A percentile compares a stretch with the other conserved stretches of the same genome.
Conservation (phyloP, 2,329 filamentous ascomycete genomes). For the Hymenoscyphus fraxineus region DNA sequence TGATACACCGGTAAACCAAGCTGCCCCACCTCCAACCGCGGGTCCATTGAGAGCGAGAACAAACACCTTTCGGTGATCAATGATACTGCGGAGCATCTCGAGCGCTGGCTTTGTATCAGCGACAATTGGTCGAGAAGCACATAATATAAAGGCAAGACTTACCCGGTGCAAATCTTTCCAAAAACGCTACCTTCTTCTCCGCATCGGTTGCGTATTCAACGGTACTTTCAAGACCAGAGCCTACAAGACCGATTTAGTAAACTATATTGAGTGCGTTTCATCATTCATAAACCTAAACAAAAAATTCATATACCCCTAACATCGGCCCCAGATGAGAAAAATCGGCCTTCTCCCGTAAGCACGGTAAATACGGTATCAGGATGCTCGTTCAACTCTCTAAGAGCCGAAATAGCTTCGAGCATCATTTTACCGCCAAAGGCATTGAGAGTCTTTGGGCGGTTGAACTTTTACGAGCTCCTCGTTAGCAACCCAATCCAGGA, state of each 20-base stretch:
- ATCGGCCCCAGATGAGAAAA: conserved; percentile 49
- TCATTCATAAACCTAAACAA: background rate
- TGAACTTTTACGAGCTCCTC: conserved; percentile 36
- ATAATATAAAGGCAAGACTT: background rate
- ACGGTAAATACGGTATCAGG: conserved; percentile 49
- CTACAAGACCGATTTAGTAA: conserved; percentile 6
- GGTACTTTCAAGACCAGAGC: conserved; percentile 13
- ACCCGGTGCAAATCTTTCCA: conserved; percentile 24
- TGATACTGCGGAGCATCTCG: conserved; percentile 43
- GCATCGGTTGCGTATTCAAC: conserved; percentile 20
- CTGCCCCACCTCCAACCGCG: conserved; percentile 46
- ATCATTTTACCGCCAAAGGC: conserved; percentile 46
- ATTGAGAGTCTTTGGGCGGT: conserved; percentile 46
- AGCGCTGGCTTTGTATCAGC: conserved; percentile 21
- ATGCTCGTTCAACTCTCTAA: conserved; percentile 44
- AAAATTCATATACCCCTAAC: conserved; percentile 36
- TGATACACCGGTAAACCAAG: conserved; percentile 47
- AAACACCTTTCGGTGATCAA: conserved; percentile 49
- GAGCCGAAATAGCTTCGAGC: conserved; percentile 40
- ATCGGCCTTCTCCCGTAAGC: conserved; percentile 46
- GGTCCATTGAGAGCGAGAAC: conserved; percentile 49
- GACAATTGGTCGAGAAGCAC: background rate
- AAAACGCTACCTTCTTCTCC: conserved; percentile 29
- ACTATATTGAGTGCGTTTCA: background rate
- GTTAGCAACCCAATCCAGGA: background rate